Evolutionary conservation across 257 asterid genomes (phyloP).

Genomic region (Catharanthus roseus): DNA sequence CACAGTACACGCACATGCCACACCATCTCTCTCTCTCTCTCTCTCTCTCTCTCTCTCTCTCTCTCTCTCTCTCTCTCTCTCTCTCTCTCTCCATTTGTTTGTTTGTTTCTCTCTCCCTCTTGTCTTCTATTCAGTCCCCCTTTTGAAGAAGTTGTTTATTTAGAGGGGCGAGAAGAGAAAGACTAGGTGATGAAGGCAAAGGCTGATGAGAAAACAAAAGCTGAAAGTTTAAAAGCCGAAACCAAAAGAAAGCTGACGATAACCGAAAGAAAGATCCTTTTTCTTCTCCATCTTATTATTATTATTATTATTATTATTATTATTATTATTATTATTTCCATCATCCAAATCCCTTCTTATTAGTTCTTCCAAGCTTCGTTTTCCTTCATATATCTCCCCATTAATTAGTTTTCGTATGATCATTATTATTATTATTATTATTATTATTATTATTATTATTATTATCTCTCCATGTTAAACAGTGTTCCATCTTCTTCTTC

Average conservation of each 20-base stretch:
- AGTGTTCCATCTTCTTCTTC: conserved; percentile 43
- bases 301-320: too few species aligned
- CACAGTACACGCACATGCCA: background rate
- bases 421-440: too few species aligned
- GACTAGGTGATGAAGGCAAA: conserved; percentile 9
- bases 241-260: conserved; percentile 54
- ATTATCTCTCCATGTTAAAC: conserved; percentile 28
- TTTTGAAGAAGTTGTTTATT: background rate
- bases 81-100: too few species aligned
- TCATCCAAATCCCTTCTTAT: conserved; percentile 15
- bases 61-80: background rate
- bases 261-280: conserved; percentile 48
- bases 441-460: background rate
- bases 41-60: background rate
- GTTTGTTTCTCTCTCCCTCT: too few species aligned
- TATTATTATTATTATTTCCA: too few species aligned
- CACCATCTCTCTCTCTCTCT: background rate
- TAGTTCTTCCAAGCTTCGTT: too few species aligned
- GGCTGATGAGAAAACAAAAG: conserved; percentile 29
- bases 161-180: background rate
- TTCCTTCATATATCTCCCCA: too few species aligned
- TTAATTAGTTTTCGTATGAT: too few species aligned
- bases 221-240: conserved; percentile 43
- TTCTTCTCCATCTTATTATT: too few species aligned
- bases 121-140: too few species aligned